Base-by-base conservation (phyloP, 352 stramenopile genomes). In the Albugo laibachii region DNA sequence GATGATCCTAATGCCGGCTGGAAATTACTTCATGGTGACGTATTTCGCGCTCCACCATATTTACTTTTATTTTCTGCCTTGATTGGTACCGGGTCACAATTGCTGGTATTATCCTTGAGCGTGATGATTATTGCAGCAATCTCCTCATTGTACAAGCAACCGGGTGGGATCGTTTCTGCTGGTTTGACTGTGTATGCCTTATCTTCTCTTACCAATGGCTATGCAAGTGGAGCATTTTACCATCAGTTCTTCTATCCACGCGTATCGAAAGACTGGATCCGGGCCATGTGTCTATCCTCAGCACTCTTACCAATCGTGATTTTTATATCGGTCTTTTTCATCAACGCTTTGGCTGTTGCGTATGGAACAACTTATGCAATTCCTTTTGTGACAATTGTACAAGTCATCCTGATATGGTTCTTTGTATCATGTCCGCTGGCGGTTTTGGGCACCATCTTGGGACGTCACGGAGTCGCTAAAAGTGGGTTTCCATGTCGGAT, bases 81-180 rank as follows among this genome's bases (percentile, higher is more conserved):
- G 13, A 63, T 97, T 5, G 95, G 95, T 37, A 97, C 93, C 0
- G 95, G 95, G 24, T 92, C 85, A 19, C 95, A 99, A 57, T 61
- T 99, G 11, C 59, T 97, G 18, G 80, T 97, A 45, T 56, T 98
- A 13, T 88, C 86, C 4, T 66, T 95, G 44, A 78, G 80, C 37
- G 75, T 98, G 12, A 96, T 99, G 62, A 56, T 98, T 13, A 97
- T 96, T 56, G 91, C 94, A 18, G 96, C 98, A 36, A 75, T 86
- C 12, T 92, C 88, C 46, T 92, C 75, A 46, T 58, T 98, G 34
- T 97, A 98, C 63, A 93, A 97, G 63, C 84, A 98, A 56, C 89
- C 92, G 16, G 94, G 94, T 39, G 91, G 95, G 48, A 74, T 98
- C 10, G 77, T 96, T 43, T 95, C 91, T 12, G 81, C 95, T n/a